These are phyloP conservation scores for Multifurca ochricompacta DNA, from an alignment of 768 basidiomycete species.

Conservation along the genomic window DNA sequence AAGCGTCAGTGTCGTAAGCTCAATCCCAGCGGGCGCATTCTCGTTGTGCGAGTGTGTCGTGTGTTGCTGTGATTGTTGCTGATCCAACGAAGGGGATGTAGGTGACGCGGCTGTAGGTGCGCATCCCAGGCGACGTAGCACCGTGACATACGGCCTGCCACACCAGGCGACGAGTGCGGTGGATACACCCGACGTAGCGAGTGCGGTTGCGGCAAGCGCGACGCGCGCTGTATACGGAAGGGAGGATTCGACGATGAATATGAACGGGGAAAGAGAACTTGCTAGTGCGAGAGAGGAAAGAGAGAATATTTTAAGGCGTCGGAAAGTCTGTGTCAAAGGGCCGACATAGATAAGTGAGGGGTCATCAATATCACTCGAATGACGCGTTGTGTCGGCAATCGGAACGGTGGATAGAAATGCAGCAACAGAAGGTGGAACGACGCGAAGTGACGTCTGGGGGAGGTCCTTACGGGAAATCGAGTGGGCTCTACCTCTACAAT, in stretches of 20 bases:
- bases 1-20: conserved; percentile 63
- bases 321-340: conserved; percentile 65
- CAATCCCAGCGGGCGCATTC: conserved; percentile 41
- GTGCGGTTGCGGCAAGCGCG: conserved; percentile 59
- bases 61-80: conserved; percentile 28
- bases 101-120: background rate
- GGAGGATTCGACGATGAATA: conserved; percentile 73
- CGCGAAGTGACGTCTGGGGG: background rate
- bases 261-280: conserved; percentile 62
- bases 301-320: conserved; percentile 76
- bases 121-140: conserved; percentile 40
- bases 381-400: background rate
- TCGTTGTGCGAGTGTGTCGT: conserved; percentile 20
- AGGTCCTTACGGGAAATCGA: background rate
- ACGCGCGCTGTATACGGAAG: conserved; percentile 63
- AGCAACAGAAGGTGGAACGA: background rate
- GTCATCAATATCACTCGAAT: conserved; percentile 23
- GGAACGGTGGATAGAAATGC: background rate
- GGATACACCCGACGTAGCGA: conserved; percentile 65
- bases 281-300: conserved; percentile 69
- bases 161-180: conserved; percentile 69
- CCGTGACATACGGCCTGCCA: conserved; percentile 66
- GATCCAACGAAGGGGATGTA: conserved; percentile 24
- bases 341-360: conserved; percentile 47
- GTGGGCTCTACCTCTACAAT: background rate